Percentiles rank a stretch among this genome's conserved stretches.
Evolutionary conservation across 108 stramenopile genomes (phyloP).

Genomic region (Nitzschia sp.): DNA sequence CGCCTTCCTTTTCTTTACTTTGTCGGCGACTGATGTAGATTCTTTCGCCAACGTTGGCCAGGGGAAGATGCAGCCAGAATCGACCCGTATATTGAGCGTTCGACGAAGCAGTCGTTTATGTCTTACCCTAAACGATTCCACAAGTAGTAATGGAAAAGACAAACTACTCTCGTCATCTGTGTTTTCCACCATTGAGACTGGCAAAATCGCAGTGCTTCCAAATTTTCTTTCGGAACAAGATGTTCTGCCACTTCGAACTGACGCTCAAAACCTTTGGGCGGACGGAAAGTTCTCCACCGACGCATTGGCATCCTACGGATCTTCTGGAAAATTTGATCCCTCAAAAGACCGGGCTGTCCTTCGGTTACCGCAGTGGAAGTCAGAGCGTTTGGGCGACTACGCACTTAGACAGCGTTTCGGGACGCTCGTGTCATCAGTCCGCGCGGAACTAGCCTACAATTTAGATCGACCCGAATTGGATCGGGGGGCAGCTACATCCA

Average conservation of each 20-base stretch:
- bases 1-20: too few relatives aligned
- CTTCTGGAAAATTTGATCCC: slow-evolving; percentile 53
- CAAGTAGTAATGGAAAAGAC: slow-evolving; percentile 1
- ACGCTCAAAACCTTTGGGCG: slow-evolving; percentile 40
- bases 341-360: slow-evolving; percentile 61
- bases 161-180: slow-evolving; percentile 19
- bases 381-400: slow-evolving; percentile 33
- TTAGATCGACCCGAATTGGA: slow-evolving; percentile 51
- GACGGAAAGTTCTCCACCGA: slow-evolving; percentile 49
- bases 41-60: too few relatives aligned
- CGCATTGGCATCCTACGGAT: slow-evolving; percentile 56
- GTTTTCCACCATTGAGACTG: slow-evolving; percentile 44
- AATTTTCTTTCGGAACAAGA: slow-evolving; percentile 44
- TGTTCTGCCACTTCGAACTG: slow-evolving; percentile 39
- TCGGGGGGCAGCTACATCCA: slow-evolving; percentile 4
- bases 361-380: slow-evolving; percentile 39
- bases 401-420: slow-evolving; percentile 33
- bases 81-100: too few relatives aligned
- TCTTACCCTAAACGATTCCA: background rate
- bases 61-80: too few relatives aligned
- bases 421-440: slow-evolving; percentile 31
- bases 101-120: background rate
- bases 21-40: too few relatives aligned
- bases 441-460: slow-evolving; percentile 41
- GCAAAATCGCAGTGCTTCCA: slow-evolving; percentile 56